Percentiles rank a stretch among this genome's conserved stretches.
These are phyloP conservation scores for Dorcoceras hygrometricum DNA, from an alignment of 257 asterid genomes.

Conservation along the genomic window DNA sequence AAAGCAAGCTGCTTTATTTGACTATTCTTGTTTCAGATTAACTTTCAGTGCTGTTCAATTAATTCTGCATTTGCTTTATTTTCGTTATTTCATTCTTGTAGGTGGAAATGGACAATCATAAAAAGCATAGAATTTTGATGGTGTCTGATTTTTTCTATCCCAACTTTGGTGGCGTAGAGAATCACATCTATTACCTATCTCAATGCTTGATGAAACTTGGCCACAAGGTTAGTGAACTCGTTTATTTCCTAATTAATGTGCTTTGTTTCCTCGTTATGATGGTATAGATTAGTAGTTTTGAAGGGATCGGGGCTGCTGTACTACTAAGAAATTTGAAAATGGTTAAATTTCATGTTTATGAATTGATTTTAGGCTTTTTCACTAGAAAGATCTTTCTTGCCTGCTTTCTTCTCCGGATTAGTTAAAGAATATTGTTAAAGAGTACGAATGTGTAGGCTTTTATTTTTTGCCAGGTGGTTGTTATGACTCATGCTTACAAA, in stretches of 20 bases:
- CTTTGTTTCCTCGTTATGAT: not conserved
- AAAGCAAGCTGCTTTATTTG: not conserved
- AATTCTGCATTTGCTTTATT: not conserved
- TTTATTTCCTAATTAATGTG: constrained; percentile 3
- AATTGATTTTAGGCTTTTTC: too few relatives aligned
- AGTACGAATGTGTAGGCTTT: constrained; percentile 1
- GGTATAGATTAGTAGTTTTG: not conserved
- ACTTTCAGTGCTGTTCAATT: not conserved
- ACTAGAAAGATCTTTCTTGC: not conserved
- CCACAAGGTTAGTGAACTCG: constrained; percentile 63
- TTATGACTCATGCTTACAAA: constrained; percentile 90
- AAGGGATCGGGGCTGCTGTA: not conserved
- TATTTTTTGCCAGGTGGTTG: constrained; percentile 59
- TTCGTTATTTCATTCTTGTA: too few relatives aligned
- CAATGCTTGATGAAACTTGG: constrained; percentile 87
- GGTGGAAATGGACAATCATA: constrained; percentile 19
- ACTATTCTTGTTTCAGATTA: not conserved
- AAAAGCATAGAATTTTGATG: constrained; percentile 69
- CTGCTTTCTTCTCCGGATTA: not conserved
- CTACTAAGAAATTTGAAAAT: too few relatives aligned
- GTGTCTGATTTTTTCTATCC: constrained; percentile 95
- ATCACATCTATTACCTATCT: constrained; percentile 87
- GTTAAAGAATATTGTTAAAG: constrained; percentile 12
- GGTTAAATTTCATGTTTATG: not conserved
- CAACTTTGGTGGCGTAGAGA: constrained; percentile 95